Evolutionary conservation across 371 early-diverging fungal species (phyloP).

Genomic region (Actinomortierella wolfii): DNA sequence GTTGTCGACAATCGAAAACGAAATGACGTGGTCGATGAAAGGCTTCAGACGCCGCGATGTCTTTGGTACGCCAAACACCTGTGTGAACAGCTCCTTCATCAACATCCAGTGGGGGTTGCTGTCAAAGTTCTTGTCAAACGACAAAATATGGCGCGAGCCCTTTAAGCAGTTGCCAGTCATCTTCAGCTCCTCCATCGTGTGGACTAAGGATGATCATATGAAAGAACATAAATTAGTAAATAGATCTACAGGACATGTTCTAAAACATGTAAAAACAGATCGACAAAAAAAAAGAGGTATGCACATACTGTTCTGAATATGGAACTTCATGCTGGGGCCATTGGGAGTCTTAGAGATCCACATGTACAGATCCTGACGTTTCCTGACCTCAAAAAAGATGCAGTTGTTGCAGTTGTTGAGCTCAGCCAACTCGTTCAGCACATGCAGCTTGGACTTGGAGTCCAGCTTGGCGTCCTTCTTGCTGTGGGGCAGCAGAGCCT

Average conservation of each 20-base stretch:
- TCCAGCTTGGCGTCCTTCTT: slow-evolving; percentile 95
- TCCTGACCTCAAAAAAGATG: slow-evolving; percentile 93
- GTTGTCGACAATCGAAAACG: slow-evolving; percentile 88
- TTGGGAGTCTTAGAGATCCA: slow-evolving; percentile 96
- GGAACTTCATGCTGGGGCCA: slow-evolving; percentile 95
- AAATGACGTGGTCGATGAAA: slow-evolving; percentile 93
- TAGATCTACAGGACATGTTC: too few species aligned
- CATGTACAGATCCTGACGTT: slow-evolving; percentile 91
- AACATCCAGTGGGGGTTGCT: slow-evolving; percentile 78
- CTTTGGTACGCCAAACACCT: slow-evolving; percentile 90
- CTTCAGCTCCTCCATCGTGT: slow-evolving; percentile 97
- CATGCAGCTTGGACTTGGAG: slow-evolving; percentile 84
- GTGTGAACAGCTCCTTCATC: slow-evolving; percentile 89
- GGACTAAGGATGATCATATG: slow-evolving; percentile 58
- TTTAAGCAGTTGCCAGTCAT: slow-evolving; percentile 98
- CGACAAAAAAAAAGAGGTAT: too few species aligned
- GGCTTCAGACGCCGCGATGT: slow-evolving; percentile 92
- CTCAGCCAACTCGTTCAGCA: slow-evolving; percentile 94
- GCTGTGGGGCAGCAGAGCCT: slow-evolving; percentile 87
- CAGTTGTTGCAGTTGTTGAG: slow-evolving; percentile 97
- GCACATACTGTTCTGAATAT: slow-evolving; percentile 85
- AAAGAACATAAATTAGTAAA: slow-evolving; percentile 4
- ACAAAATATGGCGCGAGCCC: slow-evolving; percentile 93
- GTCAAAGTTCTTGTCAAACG: slow-evolving; percentile 93
- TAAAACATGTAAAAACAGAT: too few species aligned